A percentile compares a stretch with the other conserved stretches of the same genome.
These are phyloP conservation scores for Capronia americana DNA, from an alignment of 2,329 filamentous ascomycete genomes.

Conservation along the genomic window DNA sequence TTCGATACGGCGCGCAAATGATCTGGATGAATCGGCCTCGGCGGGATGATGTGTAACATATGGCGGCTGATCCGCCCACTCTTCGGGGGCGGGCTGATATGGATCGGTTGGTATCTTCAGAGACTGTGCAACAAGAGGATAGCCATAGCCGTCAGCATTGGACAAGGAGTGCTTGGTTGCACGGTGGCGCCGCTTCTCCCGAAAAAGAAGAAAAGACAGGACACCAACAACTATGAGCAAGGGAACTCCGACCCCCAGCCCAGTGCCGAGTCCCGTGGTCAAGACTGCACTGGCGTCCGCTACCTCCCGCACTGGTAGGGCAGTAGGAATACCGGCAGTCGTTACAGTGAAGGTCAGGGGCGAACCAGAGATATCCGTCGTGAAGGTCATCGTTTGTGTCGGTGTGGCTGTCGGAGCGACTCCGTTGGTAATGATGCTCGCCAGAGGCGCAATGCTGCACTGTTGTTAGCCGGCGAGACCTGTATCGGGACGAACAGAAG, in stretches of 20 bases:
- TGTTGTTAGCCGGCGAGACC: not conserved
- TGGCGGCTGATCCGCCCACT: not conserved
- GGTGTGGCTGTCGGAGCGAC: not conserved
- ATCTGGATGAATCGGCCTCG: not conserved
- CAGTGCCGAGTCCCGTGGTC: constrained; percentile 11
- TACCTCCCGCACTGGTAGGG: not conserved
- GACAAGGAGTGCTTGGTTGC: constrained; percentile 1
- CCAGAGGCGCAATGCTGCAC: constrained; percentile 19
- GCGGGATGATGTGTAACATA: not conserved
- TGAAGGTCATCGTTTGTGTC: constrained; percentile 12
- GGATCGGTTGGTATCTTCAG: not conserved
- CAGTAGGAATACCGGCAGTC: not conserved
- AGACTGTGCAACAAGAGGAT: constrained; percentile 11
- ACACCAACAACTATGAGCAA: constrained; percentile 15
- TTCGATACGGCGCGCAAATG: not conserved
- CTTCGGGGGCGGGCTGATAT: not conserved
- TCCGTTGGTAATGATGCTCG: constrained; percentile 11
- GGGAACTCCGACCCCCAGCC: constrained; percentile 19
- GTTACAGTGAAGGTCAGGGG: constrained; percentile 16
- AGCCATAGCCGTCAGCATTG: constrained; percentile 13
- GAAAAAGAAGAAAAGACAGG: constrained; percentile 16
- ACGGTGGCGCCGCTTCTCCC: constrained; percentile 20
- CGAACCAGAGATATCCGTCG: constrained; percentile 19
- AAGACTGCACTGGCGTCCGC: not conserved
- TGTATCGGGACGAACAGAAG: not conserved